Evolutionary conservation across 169 alveolate species (phyloP).

Genomic region (Plasmodium malariae): DNA sequence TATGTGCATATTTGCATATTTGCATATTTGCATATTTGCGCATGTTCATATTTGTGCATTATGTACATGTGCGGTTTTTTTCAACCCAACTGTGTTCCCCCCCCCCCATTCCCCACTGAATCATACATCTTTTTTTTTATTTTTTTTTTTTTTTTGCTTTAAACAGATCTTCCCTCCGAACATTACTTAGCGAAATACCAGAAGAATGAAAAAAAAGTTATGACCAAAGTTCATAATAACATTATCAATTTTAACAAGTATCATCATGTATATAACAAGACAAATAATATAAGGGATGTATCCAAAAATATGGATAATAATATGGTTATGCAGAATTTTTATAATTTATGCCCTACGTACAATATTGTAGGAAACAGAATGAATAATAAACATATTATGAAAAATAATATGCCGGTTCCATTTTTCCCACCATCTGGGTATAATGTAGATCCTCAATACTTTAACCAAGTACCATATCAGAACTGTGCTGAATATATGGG

Average conservation of each 20-base stretch:
- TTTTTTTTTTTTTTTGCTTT: background rate
- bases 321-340: conserved; percentile 24
- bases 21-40: no score
- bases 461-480: conserved; percentile 22
- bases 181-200: conserved; percentile 20
- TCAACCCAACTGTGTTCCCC: no score
- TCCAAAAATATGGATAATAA: conserved; percentile 24
- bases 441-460: conserved; percentile 7
- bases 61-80: no score
- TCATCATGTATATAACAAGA: conserved; percentile 26
- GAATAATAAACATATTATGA: conserved; percentile 1
- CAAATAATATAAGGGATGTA: conserved; percentile 27
- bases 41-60: no score
- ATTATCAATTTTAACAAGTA: background rate
- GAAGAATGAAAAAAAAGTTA: conserved; percentile 21
- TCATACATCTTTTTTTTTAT: background rate
- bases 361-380: background rate
- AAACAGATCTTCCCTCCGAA: conserved; percentile 25
- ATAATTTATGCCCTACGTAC: conserved; percentile 16
- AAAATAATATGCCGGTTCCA: conserved; percentile 20
- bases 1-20: no score
- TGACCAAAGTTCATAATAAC: background rate
- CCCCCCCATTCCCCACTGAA: background rate
- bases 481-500: background rate
- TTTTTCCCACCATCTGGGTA: conserved; percentile 27